These are phyloP conservation scores for Boletus holoroseus DNA, from an alignment of 1,284 basidiomycete species.

Conservation along the genomic window DNA sequence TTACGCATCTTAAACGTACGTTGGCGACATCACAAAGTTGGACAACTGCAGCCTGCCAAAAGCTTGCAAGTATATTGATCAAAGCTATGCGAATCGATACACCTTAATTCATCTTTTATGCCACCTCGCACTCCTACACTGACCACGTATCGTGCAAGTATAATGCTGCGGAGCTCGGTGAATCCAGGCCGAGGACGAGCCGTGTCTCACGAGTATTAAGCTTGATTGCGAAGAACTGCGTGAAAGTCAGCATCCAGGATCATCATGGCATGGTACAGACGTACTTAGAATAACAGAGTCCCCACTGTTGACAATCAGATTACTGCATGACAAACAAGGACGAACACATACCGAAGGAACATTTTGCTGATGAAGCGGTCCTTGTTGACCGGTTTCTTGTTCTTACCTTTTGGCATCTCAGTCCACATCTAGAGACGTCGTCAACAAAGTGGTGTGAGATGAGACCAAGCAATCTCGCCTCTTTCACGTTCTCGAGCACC, in stretches of 20 bases:
- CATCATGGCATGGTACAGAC: slow-evolving; percentile 3
- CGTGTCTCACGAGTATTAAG: slow-evolving; percentile 29
- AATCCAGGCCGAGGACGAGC: background rate
- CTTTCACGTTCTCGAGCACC: slow-evolving; percentile 96
- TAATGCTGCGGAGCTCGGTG: background rate
- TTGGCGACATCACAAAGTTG: background rate
- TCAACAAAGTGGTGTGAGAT: slow-evolving; percentile 5
- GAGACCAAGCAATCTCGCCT: slow-evolving; percentile 48
- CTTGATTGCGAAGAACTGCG: slow-evolving; percentile 64
- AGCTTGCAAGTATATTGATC: background rate
- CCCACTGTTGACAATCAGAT: slow-evolving; percentile 1
- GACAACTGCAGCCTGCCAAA: background rate
- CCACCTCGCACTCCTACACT: background rate
- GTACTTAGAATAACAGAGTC: slow-evolving; percentile 72
- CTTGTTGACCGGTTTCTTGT: slow-evolving; percentile 98
- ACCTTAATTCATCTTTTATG: slow-evolving; percentile 1
- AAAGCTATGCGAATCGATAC: slow-evolving; percentile 4
- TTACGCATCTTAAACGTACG: background rate
- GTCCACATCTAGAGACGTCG: slow-evolving; percentile 85
- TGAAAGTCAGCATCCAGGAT: slow-evolving; percentile 15
- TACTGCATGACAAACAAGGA: slow-evolving; percentile 7
- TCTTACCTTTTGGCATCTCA: slow-evolving; percentile 95
- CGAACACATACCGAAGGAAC: slow-evolving; percentile 67
- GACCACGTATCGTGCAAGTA: background rate
- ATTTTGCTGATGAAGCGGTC: slow-evolving; percentile 99